phyloP scores from a whole-genome alignment of 2,329 filamentous ascomycete species.

The Cryphonectria parasitica region DNA sequence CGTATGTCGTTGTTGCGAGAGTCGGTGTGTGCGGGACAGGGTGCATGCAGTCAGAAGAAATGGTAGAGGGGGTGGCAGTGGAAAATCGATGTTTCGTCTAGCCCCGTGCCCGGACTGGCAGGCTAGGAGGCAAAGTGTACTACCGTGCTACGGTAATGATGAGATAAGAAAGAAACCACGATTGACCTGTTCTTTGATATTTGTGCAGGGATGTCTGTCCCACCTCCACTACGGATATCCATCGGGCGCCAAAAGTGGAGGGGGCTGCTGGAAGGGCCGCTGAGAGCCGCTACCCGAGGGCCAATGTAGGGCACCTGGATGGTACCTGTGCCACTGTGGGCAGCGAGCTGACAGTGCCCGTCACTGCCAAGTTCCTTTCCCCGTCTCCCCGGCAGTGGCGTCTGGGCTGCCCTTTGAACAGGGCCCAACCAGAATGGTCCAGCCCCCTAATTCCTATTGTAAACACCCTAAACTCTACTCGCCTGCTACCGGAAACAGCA shows the following conservation, averaged over 20 bases:
- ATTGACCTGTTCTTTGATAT: slow-evolving; percentile 6
- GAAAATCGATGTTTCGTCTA: slow-evolving; percentile 24
- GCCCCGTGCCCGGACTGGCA: neutral
- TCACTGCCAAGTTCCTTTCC: neutral
- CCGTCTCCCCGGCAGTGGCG: neutral
- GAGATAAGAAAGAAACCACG: slow-evolving; percentile 16
- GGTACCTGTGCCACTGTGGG: neutral
- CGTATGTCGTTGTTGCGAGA: slow-evolving; percentile 18
- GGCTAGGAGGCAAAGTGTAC: slow-evolving; percentile 11
- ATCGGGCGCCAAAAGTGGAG: slow-evolving; percentile 3
- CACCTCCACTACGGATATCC: neutral
- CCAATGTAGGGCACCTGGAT: neutral
- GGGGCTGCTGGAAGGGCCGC: neutral
- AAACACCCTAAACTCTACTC: neutral
- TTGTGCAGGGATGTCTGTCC: slow-evolving; percentile 18
- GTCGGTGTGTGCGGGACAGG: slow-evolving; percentile 28
- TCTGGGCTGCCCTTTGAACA: neutral
- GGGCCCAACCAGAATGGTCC: neutral
- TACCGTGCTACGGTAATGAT: slow-evolving; percentile 1
- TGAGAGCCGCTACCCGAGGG: slow-evolving; percentile 7
- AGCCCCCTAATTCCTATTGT: neutral
- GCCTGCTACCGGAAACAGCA: neutral
- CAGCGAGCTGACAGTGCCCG: neutral
- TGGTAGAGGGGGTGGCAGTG: slow-evolving; percentile 14
- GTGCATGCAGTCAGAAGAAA: slow-evolving; percentile 9